Conservation (phyloP, 805 yeast genomes). For the Jamesozyma lodderae region DNA sequence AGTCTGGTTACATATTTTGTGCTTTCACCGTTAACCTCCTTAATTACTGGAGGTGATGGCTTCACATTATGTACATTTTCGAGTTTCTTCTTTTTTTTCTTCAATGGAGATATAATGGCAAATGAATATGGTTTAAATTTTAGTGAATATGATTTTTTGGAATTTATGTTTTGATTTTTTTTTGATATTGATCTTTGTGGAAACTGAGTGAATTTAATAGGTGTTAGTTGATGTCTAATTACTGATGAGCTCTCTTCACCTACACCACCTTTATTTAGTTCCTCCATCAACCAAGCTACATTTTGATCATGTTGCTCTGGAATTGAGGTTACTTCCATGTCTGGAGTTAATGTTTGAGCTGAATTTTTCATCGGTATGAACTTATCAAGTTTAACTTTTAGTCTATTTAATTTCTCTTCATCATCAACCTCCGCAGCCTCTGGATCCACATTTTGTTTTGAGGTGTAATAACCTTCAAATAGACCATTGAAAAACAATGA, state of each 20-base stretch:
- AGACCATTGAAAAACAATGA: slow-evolving; percentile 18
- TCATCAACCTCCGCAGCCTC: slow-evolving; percentile 1
- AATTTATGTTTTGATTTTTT: not conserved
- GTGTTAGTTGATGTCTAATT: slow-evolving; percentile 16
- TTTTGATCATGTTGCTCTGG: not conserved
- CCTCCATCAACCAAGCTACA: slow-evolving; percentile 3
- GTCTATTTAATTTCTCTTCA: slow-evolving; percentile 2
- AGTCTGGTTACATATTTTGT: slow-evolving; percentile 19
- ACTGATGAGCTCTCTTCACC: slow-evolving; percentile 25
- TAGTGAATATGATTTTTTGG: not conserved
- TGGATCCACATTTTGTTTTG: not conserved
- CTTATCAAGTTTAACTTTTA: slow-evolving; percentile 8
- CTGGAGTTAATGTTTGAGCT: slow-evolving; percentile 29
- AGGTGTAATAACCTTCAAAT: slow-evolving; percentile 8
- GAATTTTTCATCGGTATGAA: slow-evolving; percentile 25
- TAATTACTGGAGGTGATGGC: not conserved
- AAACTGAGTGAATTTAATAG: not conserved
- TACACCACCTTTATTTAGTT: slow-evolving; percentile 2
- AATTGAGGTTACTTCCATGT: slow-evolving; percentile 15
- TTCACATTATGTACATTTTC: not conserved
- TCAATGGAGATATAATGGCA: slow-evolving; percentile 2
- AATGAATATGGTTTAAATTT: slow-evolving; percentile 1
- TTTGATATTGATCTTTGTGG: not conserved
- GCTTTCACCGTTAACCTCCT: slow-evolving; percentile 2
- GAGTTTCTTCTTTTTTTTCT: slow-evolving; percentile 1